Base-by-base conservation (phyloP, 1,284 basidiomycete genomes). In the Cutaneotrichosporon cyanovorans region DNA sequence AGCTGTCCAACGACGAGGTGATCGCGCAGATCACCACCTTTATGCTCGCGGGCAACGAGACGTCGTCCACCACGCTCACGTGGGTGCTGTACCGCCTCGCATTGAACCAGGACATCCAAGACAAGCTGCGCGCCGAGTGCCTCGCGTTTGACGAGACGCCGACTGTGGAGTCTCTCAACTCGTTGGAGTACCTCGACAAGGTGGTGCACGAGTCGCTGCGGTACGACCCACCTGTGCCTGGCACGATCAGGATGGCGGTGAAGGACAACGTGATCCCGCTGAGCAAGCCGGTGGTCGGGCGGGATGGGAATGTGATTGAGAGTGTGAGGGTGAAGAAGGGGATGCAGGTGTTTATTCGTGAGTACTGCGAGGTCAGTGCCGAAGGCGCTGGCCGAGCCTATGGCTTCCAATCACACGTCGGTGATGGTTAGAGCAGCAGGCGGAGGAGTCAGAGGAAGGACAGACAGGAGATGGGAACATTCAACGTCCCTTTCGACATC, bases 21-120 rank as follows among this genome's bases (percentile, higher is more conserved):
- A 70, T 83, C 19, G 82, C 78, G 47, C 85, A 87, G 64, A 83
- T 88, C 51, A 80, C 81, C 9, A 87, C 83, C 0, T 84, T 88
- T 63, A 66, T 70, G 56, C 57, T 69, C 2, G 68, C 70, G 1
- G 87, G 87, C 0, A 84, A 87, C 64, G 87, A 89, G 63, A 89
- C 87, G 1, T 83, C 80, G 0, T 80, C 79, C 0, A 81, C 80
- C 0, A 80, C 83, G 1, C 72, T 85, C 1, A 79, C 83, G 3
- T 90, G 85, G 85, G 79, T 78, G 45, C 71, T 87, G 2, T 83
- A 82, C 64, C 77, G 78, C 16, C 78, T 88, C n/a, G 75, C 81
- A 0, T 73, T 72, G 22, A 61, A 79, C 44, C 78, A 75, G 0
- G 69, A 71, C 0, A 68, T 75, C 6, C 87, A 88, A 63, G 55